Evolutionary conservation across 176 grass and related monocot genomes (phyloP).

Genomic region (Triticum aestivum): DNA sequence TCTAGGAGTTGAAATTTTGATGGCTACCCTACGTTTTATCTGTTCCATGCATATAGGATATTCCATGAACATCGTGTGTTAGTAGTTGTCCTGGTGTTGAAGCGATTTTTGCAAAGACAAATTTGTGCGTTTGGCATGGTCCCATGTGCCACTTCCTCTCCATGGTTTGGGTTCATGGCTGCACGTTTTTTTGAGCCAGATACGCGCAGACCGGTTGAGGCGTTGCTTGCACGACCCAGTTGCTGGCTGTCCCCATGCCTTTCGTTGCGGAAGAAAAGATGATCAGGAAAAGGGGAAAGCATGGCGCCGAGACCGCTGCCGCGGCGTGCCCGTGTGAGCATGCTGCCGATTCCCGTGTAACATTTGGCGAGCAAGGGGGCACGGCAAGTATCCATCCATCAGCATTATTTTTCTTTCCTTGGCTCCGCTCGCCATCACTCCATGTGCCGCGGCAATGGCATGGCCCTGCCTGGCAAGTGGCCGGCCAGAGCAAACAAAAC

Average conservation of each 20-base stretch:
- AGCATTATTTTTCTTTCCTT: not conserved
- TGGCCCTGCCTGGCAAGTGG: slow-evolving; percentile 30
- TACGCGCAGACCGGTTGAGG: not conserved
- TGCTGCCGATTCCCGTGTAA: slow-evolving; percentile 2
- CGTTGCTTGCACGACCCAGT: slow-evolving; percentile 18
- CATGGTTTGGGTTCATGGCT: not conserved
- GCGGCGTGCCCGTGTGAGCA: not conserved
- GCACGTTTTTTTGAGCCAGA: slow-evolving; percentile 17
- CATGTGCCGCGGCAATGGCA: not conserved
- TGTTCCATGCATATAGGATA: not conserved
- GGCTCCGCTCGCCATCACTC: not conserved
- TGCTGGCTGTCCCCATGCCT: not conserved
- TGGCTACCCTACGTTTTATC: no score
- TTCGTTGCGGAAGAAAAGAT: not conserved
- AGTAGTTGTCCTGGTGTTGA: no score
- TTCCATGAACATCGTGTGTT: no score
- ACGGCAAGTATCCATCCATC: slow-evolving; percentile 38
- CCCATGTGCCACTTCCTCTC: not conserved
- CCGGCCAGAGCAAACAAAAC: not conserved
- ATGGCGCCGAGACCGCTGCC: not conserved
- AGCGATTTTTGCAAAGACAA: not conserved
- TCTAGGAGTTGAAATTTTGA: not conserved
- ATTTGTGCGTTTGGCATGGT: not conserved
- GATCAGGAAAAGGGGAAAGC: not conserved
- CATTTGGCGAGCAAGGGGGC: slow-evolving; percentile 34